Percentiles rank a stretch among this genome's conserved stretches.
These are phyloP conservation scores for Amoebophrya sp. DNA, from an alignment of 169 alveolate genomes.

Conservation along the genomic window DNA sequence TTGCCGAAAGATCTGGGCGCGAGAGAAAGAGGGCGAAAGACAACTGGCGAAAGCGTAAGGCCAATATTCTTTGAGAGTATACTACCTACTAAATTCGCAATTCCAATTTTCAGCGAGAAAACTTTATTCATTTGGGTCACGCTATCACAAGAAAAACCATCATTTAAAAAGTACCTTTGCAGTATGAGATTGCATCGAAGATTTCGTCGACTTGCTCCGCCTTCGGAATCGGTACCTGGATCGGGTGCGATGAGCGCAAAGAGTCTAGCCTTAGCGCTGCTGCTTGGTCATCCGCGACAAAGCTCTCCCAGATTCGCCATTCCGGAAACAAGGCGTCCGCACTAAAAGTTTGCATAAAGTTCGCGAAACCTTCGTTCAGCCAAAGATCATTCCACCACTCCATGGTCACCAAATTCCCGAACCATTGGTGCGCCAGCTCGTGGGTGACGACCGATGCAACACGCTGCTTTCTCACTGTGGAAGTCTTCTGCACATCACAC, in stretches of 20 bases:
- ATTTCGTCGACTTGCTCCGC: conserved; percentile 51
- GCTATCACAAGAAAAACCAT: too few species aligned
- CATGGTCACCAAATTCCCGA: conserved; percentile 79
- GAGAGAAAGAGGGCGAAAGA: too few species aligned
- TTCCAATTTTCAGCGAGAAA: too few species aligned
- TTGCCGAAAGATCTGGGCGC: too few species aligned
- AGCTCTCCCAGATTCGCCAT: conserved; percentile 36
- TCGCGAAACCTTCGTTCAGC: conserved; percentile 85
- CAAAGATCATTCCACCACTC: conserved; percentile 87
- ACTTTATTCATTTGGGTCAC: too few species aligned
- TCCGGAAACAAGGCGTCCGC: conserved; percentile 44
- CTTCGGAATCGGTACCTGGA: conserved; percentile 46
- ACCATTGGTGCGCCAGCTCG: conserved; percentile 82
- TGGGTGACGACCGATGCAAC: conserved; percentile 60
- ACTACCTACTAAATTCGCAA: too few species aligned
- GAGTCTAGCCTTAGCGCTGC: conserved; percentile 45
- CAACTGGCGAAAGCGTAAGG: too few species aligned
- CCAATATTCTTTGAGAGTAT: too few species aligned
- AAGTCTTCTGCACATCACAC: conserved; percentile 20
- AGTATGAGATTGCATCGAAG: conserved; percentile 70
- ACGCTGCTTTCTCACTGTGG: conserved; percentile 37
- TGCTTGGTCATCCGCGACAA: conserved; percentile 39
- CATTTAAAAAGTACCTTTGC: conserved; percentile 55
- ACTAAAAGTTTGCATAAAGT: conserved; percentile 55
- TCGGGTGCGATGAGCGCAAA: conserved; percentile 48